Evolutionary conservation across 2,329 filamentous ascomycete genomes (phyloP).

Genomic region (Cordyceps cateniannulata): DNA sequence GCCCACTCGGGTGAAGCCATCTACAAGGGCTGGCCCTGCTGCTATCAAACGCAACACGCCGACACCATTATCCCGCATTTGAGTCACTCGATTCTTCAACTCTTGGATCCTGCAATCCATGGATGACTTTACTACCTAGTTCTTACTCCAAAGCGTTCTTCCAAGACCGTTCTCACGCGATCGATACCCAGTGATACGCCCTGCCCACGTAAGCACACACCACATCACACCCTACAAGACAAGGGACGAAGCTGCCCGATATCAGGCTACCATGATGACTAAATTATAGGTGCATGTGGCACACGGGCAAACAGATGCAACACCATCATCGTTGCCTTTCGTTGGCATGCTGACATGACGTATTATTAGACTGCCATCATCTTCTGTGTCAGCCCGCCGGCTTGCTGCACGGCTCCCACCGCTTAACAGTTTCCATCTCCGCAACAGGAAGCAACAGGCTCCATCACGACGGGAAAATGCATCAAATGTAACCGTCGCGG

Average conservation of each 20-base stretch:
- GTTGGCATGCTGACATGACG: neutral
- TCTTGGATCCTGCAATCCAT: neutral
- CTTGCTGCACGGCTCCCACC: neutral
- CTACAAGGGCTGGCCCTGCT: neutral
- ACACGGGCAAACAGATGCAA: too few relatives aligned
- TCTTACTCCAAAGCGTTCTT: neutral
- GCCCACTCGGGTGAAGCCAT: neutral
- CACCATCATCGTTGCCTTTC: too few relatives aligned
- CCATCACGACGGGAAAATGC: neutral
- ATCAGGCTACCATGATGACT: too few relatives aligned
- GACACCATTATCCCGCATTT: neutral
- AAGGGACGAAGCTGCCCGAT: too few relatives aligned
- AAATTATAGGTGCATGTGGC: neutral
- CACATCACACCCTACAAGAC: neutral
- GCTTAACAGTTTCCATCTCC: neutral
- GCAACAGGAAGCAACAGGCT: neutral
- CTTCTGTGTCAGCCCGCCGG: too few relatives aligned
- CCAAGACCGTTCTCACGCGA: neutral
- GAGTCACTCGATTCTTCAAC: neutral
- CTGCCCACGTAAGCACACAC: slow-evolving; percentile 6
- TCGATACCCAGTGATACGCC: neutral
- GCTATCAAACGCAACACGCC: neutral
- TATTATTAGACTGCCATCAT: too few relatives aligned
- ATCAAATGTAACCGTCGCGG: neutral
- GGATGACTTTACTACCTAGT: neutral